Base-by-base conservation (phyloP, 139 green algal species). In the Chlorella sorokiniana region DNA sequence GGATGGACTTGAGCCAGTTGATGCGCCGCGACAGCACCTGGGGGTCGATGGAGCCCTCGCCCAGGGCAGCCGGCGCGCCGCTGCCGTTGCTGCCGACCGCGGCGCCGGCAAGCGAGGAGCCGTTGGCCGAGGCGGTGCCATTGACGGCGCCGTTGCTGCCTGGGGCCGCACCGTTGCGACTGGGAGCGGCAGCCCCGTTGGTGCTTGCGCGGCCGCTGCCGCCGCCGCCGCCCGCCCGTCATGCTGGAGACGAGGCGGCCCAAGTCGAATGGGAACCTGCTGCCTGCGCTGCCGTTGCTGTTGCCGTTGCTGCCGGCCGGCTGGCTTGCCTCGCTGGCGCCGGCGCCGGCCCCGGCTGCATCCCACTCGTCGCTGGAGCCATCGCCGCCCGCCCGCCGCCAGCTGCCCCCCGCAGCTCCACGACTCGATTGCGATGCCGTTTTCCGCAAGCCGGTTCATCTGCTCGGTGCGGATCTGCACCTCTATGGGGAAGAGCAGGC, bases 1-100 rank as follows among this genome's bases (percentile, higher is more conserved):
- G 83, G 72, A 97, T 95, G 62, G 81, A 85, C 64, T 93, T 92
- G 44, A 97, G 85, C 93, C 93, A 96, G 84, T 92, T 90, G 64
- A 89, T 86, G 45, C 86, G 84, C 23, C 87, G 84, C 35, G 68
- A 56, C 75, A 91, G 89, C 29, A 75, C 64, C 41, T 83, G 44
- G 0, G 41, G 76, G 48, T 85, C 75, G 54, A 88, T 48, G 41
- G 38, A 29, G 38, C 69, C 69, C 14, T 48, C 41, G 10, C 69
- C 35, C 69, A 76, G 42, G 52, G 6, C 23, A 33, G 22, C 25
- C 35, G 18, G n/a, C 14, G 16, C 8, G 18, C 52, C 41, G 59
- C 35, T 71, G 25, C 40, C 20, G 59, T 20, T 64, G 59, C 29
- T 45, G 35, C 69, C 48, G 63, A 42, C 81, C 25, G 44, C 69